phyloP scores from a whole-genome alignment of 75 land plant species.

The Pseudotsuga menziesii region DNA sequence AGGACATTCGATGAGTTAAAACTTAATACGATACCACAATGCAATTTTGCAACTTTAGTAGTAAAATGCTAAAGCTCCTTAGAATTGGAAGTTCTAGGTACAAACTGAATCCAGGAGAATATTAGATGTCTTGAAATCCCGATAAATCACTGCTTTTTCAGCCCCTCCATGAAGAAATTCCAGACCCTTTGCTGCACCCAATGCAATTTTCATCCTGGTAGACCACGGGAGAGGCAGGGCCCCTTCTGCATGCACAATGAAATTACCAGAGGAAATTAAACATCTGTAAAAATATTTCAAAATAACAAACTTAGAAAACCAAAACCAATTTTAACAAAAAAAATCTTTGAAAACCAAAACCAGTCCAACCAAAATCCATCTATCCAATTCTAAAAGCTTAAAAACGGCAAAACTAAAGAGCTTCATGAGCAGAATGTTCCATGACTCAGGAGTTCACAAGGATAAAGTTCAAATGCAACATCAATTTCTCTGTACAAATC shows the following conservation, averaged over 20 bases:
- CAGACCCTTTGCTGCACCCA: slow-evolving; percentile 60
- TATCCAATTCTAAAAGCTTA: not conserved
- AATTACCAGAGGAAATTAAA: slow-evolving; percentile 2
- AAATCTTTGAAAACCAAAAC: too few species aligned
- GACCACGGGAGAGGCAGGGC: slow-evolving; percentile 38
- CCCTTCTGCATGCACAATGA: slow-evolving; percentile 10
- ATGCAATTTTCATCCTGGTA: slow-evolving; percentile 63
- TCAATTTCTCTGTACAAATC: not conserved
- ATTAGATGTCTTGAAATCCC: slow-evolving; percentile 39
- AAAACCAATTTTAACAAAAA: not conserved
- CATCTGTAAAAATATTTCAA: not conserved
- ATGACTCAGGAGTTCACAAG: not conserved
- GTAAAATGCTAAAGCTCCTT: not conserved
- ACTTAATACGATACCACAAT: not conserved
- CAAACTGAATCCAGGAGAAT: slow-evolving; percentile 47
- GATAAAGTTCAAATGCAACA: not conserved
- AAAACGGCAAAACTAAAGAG: not conserved
- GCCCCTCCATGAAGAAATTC: slow-evolving; percentile 68
- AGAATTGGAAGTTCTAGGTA: slow-evolving; percentile 3
- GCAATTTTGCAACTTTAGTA: not conserved
- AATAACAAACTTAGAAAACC: not conserved
- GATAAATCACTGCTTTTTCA: slow-evolving; percentile 44
- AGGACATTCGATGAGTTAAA: not conserved
- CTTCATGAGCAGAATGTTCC: not conserved
- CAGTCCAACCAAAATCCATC: too few species aligned